Percentiles rank a stretch among this genome's conserved stretches.
Conservation (phyloP, 2,329 filamentous ascomycete genomes). For the Exophiala sp. region DNA sequence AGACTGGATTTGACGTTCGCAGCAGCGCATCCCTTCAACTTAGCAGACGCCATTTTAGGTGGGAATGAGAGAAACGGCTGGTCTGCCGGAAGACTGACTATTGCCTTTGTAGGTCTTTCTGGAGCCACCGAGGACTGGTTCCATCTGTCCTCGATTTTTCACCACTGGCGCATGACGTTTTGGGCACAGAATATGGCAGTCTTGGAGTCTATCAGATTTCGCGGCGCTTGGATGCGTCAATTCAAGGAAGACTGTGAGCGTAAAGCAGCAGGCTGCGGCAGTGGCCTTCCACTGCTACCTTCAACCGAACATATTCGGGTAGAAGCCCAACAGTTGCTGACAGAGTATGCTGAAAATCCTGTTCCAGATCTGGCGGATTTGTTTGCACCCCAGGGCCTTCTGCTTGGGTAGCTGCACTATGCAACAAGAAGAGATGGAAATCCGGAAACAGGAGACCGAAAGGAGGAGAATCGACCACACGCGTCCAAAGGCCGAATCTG, state of each 20-base stretch:
- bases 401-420: too few species aligned
- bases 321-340: conserved; percentile 7
- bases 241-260: conserved; percentile 7
- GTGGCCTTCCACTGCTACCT: neutral
- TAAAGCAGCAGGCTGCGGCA: neutral
- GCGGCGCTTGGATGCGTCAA: conserved; percentile 5
- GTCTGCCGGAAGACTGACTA: neutral
- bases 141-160: neutral
- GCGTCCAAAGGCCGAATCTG: too few species aligned
- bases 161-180: conserved; percentile 1
- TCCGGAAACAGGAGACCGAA: too few species aligned
- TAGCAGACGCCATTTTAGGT: neutral
- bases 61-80: neutral
- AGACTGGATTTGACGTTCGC: too few species aligned
- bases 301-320: conserved; percentile 2
- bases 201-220: conserved; percentile 11
- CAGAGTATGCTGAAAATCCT: conserved; percentile 5
- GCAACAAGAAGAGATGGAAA: too few species aligned
- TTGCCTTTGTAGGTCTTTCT: neutral
- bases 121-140: neutral
- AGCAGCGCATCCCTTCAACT: too few species aligned
- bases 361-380: neutral
- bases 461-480: too few species aligned
- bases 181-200: conserved; percentile 7
- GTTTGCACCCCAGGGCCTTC: too few species aligned